phyloP scores from a whole-genome alignment of 2,329 filamentous ascomycete genomes.

The Tolypocladium ophioglossoides region DNA sequence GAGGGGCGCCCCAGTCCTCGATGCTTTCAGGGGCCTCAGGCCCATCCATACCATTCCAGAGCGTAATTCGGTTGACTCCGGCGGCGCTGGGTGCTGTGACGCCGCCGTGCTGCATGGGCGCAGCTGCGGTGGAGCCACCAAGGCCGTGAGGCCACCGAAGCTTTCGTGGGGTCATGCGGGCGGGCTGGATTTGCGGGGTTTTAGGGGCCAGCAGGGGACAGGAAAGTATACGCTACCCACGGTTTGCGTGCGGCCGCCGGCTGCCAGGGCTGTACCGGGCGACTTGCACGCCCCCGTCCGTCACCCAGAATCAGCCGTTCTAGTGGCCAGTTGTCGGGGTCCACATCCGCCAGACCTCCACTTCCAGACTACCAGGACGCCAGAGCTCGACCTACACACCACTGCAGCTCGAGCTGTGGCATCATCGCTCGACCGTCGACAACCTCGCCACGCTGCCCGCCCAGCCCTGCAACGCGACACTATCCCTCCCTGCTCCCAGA shows the following conservation, averaged over 20 bases:
- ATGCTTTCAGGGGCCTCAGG: background rate
- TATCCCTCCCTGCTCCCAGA: background rate
- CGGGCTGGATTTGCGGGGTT: constrained; percentile 17
- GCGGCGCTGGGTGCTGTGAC: background rate
- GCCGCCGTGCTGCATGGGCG: background rate
- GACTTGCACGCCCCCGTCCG: background rate
- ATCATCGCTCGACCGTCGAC: background rate
- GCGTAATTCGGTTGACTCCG: background rate
- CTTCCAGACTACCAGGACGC: background rate
- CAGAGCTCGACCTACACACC: background rate
- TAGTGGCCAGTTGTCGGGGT: background rate
- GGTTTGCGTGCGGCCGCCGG: background rate
- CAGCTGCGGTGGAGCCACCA: background rate
- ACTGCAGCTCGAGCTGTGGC: background rate
- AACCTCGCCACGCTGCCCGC: background rate
- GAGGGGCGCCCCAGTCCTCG: background rate
- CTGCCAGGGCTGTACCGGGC: background rate
- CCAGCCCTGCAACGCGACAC: background rate
- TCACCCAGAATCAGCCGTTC: background rate
- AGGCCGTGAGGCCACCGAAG: constrained; percentile 1
- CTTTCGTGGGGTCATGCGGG: constrained; percentile 14
- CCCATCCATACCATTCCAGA: background rate
- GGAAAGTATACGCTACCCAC: background rate
- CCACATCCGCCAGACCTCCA: background rate
- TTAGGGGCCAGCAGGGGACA: constrained; percentile 1